A percentile compares a stretch with the other conserved stretches of the same genome.
These are phyloP conservation scores for Climacium dendroides DNA, from an alignment of 225 moss, liverwort and hornwort species.

Conservation along the genomic window DNA sequence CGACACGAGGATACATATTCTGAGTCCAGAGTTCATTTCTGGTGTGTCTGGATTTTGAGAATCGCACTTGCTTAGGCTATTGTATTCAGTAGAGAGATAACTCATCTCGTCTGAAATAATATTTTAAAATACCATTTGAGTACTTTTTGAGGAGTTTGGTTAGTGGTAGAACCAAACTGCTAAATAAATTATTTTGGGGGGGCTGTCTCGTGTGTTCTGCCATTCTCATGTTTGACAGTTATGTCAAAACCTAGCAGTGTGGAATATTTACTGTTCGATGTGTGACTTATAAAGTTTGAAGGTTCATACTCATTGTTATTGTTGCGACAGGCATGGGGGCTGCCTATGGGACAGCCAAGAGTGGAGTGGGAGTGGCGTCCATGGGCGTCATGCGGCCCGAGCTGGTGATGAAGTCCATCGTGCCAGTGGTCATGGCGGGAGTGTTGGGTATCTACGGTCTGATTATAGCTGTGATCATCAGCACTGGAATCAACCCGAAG, in stretches of 20 bases:
- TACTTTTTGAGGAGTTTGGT: not conserved
- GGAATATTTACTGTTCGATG: not conserved
- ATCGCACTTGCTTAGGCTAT: not conserved
- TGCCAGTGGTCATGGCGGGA: conserved; percentile 16
- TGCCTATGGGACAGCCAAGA: not conserved
- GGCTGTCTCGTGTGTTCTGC: not conserved
- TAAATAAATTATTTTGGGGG: not conserved
- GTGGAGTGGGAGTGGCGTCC: not conserved
- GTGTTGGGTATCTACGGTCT: conserved; percentile 37
- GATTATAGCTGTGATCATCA: conserved; percentile 34
- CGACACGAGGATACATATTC: not conserved
- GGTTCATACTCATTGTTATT: not conserved
- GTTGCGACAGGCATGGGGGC: not conserved
- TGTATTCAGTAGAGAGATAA: too few species aligned
- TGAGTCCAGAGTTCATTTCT: not conserved
- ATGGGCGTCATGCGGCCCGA: not conserved
- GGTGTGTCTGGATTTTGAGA: not conserved
- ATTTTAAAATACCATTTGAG: not conserved
- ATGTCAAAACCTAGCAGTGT: not conserved
- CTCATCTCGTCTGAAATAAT: not conserved
- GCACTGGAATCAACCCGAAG: conserved; percentile 30
- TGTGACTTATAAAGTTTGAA: conserved; percentile 9
- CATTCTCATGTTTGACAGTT: not conserved
- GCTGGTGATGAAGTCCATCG: not conserved
- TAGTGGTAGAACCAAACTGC: not conserved